Evolutionary conservation across 257 asterid species (phyloP).

Genomic region (Coffea canephora): DNA sequence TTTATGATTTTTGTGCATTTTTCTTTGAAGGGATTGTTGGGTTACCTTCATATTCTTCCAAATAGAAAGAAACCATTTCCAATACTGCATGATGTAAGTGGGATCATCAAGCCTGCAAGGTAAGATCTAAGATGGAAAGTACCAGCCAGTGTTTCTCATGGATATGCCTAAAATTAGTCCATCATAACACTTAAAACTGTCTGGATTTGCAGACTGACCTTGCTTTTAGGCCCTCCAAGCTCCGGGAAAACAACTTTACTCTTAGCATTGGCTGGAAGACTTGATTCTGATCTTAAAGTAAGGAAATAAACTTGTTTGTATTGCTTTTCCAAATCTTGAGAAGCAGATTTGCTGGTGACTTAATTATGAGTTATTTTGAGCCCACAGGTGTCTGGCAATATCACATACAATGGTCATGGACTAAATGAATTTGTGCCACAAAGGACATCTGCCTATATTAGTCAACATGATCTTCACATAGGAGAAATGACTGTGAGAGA

Average conservation of each 20-base stretch:
- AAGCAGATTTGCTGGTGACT: too few relatives aligned
- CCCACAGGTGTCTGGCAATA: slow-evolving; percentile 46
- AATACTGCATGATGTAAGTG: slow-evolving; percentile 52
- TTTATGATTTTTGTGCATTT: background rate
- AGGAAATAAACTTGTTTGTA: background rate
- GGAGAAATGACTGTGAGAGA: slow-evolving; percentile 69
- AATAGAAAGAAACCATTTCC: slow-evolving; percentile 45
- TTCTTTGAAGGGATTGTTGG: slow-evolving; percentile 41
- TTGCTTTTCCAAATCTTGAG: background rate
- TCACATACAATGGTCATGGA: slow-evolving; percentile 58
- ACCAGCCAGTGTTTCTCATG: too few relatives aligned
- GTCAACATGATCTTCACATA: slow-evolving; percentile 59
- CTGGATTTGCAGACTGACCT: slow-evolving; percentile 50
- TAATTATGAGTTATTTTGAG: background rate
- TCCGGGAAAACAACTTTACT: slow-evolving; percentile 62
- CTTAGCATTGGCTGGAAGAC: slow-evolving; percentile 68
- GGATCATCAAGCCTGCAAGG: slow-evolving; percentile 69
- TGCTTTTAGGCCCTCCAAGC: slow-evolving; percentile 71
- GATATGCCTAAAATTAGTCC: background rate
- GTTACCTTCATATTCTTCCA: slow-evolving; percentile 38
- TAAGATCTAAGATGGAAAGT: slow-evolving; percentile 20
- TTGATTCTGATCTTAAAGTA: slow-evolving; percentile 48
- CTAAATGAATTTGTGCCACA: slow-evolving; percentile 57
- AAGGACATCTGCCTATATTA: slow-evolving; percentile 58
- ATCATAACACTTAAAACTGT: background rate